phyloP scores from a whole-genome alignment of 305 asterid species.

The Fraxinus angustifolia region DNA sequence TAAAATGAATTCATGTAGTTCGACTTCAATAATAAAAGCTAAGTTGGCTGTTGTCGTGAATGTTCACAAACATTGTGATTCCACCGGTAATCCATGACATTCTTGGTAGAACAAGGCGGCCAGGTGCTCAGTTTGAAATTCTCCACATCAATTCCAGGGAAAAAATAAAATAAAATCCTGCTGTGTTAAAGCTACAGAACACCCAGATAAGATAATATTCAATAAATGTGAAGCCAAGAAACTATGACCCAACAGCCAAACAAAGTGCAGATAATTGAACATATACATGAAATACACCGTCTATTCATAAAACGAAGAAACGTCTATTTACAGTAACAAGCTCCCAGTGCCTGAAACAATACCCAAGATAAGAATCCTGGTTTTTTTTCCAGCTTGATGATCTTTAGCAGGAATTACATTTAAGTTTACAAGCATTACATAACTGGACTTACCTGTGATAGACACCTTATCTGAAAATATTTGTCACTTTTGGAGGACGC shows the following conservation, averaged over 20 bases:
- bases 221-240: background rate
- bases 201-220: background rate
- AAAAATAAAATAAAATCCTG: background rate
- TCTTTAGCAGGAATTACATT: background rate
- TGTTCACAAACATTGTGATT: background rate
- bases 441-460: background rate
- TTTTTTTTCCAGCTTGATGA: background rate
- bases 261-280: background rate
- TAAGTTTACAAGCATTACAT: background rate
- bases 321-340: background rate
- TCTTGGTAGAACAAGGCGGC: background rate
- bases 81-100: background rate
- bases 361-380: background rate
- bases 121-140: background rate
- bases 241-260: background rate
- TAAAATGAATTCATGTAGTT: background rate
- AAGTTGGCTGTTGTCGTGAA: background rate
- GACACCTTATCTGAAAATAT: constrained; percentile 24
- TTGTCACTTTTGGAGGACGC: constrained; percentile 43
- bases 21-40: background rate
- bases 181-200: background rate
- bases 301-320: background rate
- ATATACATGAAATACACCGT: background rate
- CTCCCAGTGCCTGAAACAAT: background rate
- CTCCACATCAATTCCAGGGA: background rate